Conservation (phyloP, 1,284 basidiomycete species). For the Trichosporon coremiiforme region DNA sequence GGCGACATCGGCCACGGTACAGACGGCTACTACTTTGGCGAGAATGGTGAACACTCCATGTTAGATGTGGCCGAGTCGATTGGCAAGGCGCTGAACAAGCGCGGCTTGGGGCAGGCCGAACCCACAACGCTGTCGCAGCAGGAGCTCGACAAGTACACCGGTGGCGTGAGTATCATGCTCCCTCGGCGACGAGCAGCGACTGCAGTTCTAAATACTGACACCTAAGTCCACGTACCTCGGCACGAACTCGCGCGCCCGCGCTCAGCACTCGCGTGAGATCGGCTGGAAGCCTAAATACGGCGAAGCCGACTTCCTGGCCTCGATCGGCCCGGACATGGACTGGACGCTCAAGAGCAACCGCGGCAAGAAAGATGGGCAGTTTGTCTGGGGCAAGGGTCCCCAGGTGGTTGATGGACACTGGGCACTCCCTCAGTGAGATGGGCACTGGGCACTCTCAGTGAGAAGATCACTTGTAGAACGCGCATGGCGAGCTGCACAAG, state of each 20-base stretch:
- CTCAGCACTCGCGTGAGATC: constrained; percentile 61
- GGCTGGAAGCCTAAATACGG: constrained; percentile 56
- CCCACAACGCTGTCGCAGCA: constrained; percentile 45
- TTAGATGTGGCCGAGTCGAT: constrained; percentile 44
- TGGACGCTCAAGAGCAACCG: constrained; percentile 22
- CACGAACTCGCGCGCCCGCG: constrained; percentile 62
- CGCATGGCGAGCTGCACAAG: no score
- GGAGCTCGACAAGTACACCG: constrained; percentile 53
- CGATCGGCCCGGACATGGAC: constrained; percentile 31
- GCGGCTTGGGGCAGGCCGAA: constrained; percentile 36
- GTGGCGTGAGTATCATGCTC: constrained; percentile 28
- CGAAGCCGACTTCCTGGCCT: constrained; percentile 37
- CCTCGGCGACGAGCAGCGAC: no score
- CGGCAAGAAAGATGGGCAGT: constrained; percentile 22
- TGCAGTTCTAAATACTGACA: background rate
- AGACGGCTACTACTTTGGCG: constrained; percentile 54
- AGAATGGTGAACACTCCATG: constrained; percentile 52
- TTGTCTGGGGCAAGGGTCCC: constrained; percentile 17
- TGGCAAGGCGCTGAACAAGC: constrained; percentile 38
- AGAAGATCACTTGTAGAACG: no score
- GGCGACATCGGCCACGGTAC: constrained; percentile 47
- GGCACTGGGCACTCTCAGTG: no score
- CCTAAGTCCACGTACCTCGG: constrained; percentile 57
- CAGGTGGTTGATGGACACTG: constrained; percentile 23
- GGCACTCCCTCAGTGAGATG: background rate